phyloP scores from a whole-genome alignment of 441 rosid genomes.

The Brassica balearica region DNA sequence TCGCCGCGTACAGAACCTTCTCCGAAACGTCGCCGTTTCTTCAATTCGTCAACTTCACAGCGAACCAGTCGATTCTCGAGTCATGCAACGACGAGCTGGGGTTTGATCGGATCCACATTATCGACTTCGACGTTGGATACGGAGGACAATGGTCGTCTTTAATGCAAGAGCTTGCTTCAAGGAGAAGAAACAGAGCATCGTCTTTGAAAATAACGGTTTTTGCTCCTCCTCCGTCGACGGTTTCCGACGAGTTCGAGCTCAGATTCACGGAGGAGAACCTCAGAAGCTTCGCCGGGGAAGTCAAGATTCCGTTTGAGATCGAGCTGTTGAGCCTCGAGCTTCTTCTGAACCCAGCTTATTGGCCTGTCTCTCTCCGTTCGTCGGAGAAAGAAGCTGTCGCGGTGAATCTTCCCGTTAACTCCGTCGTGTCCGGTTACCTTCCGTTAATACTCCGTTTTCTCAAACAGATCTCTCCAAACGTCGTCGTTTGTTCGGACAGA shows the following conservation, averaged over 20 bases:
- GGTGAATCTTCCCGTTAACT: constrained; percentile 59
- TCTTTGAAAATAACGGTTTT: constrained; percentile 62
- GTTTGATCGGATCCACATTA: constrained; percentile 53
- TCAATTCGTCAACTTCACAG: constrained; percentile 66
- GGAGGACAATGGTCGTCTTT: constrained; percentile 74
- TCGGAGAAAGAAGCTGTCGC: constrained; percentile 49
- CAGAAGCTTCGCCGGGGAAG: constrained; percentile 55
- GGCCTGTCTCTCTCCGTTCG: constrained; percentile 40
- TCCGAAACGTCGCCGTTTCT: constrained; percentile 66
- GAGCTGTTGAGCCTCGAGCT: constrained; percentile 54
- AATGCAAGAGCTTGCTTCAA: constrained; percentile 61
- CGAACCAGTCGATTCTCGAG: constrained; percentile 68
- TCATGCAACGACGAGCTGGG: constrained; percentile 38
- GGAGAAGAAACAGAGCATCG: constrained; percentile 51
- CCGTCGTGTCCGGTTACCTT: constrained; percentile 46
- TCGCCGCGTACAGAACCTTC: constrained; percentile 61
- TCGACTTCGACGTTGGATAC: constrained; percentile 67
- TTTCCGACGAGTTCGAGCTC: constrained; percentile 56
- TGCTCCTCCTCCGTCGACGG: constrained; percentile 52
- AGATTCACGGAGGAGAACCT: constrained; percentile 60
- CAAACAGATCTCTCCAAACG: constrained; percentile 62
- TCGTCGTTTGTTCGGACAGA: constrained; percentile 64
- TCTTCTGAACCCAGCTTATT: constrained; percentile 42
- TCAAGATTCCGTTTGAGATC: constrained; percentile 53
- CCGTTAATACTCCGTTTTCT: constrained; percentile 56